These are phyloP conservation scores for Ceratocystis harringtonii DNA, from an alignment of 2,329 filamentous ascomycete genomes.

Conservation along the genomic window DNA sequence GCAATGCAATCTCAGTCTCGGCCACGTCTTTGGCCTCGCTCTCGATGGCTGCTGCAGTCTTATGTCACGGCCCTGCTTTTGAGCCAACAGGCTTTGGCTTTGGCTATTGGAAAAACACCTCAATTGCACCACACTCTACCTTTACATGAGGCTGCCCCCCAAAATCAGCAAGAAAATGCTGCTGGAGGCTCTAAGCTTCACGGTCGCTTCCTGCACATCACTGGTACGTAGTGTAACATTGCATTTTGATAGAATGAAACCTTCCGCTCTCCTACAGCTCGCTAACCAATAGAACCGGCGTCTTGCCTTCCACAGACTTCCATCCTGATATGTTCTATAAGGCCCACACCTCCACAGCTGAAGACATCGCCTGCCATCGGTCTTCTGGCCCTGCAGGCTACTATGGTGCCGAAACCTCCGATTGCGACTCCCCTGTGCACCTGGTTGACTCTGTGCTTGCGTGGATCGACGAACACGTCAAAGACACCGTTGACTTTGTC, in stretches of 20 bases:
- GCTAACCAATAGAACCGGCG: neutral
- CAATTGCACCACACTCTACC: neutral
- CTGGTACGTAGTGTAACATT: constrained; percentile 41
- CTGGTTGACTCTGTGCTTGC: constrained; percentile 79
- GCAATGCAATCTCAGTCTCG: constrained; percentile 1
- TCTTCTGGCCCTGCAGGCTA: constrained; percentile 60
- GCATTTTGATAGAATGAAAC: constrained; percentile 5
- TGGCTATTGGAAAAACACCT: constrained; percentile 5
- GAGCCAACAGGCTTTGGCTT: constrained; percentile 8
- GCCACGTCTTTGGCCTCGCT: constrained; percentile 9
- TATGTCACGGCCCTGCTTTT: constrained; percentile 9
- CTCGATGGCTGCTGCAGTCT: neutral
- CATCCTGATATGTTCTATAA: constrained; percentile 86
- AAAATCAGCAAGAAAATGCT: neutral
- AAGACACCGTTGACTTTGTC: constrained; percentile 72
- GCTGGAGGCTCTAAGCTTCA: constrained; percentile 29
- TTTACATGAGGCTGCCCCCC: neutral
- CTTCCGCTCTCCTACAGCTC: constrained; percentile 14
- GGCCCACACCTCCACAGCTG: constrained; percentile 54
- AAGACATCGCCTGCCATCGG: constrained; percentile 61
- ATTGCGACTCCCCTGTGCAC: constrained; percentile 70
- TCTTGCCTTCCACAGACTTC: constrained; percentile 45
- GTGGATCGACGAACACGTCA: constrained; percentile 70
- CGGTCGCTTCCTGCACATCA: constrained; percentile 76
- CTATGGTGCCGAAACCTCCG: constrained; percentile 73